Percentiles rank a stretch among this genome's conserved stretches.
Evolutionary conservation across 495 filamentous ascomycete genomes (phyloP).

Genomic region (Neohortaea acidophila): DNA sequence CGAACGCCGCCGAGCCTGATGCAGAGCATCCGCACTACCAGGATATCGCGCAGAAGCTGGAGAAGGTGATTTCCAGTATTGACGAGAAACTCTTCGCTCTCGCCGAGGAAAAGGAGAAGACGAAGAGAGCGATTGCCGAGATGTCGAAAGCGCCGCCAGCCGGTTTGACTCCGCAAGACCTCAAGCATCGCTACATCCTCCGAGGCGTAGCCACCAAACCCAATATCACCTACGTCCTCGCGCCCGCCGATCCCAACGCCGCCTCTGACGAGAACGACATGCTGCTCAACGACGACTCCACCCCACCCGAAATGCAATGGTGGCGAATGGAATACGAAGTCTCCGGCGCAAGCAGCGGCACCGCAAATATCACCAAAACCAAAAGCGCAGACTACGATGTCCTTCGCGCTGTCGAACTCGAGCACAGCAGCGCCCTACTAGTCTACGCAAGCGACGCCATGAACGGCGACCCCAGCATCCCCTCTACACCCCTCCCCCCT

Average conservation of each 20-base stretch:
- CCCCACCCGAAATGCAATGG: constrained; percentile 14
- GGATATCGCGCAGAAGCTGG: constrained; percentile 7
- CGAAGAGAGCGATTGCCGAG: constrained; percentile 6
- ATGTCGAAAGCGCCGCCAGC: constrained; percentile 9
- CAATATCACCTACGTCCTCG: constrained; percentile 18
- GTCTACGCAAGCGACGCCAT: constrained; percentile 15
- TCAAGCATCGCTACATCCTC: constrained; percentile 14
- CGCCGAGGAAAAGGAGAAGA: constrained; percentile 10
- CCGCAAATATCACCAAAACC: constrained; percentile 1
- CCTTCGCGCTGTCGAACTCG: constrained; percentile 17
- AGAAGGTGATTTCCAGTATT: constrained; percentile 11
- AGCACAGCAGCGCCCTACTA: constrained; percentile 10
- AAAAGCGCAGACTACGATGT: constrained; percentile 14
- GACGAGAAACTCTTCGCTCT: constrained; percentile 12
- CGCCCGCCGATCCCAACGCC: background rate
- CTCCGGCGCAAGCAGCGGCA: background rate
- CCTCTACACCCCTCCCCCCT: constrained; percentile 1
- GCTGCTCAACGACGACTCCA: constrained; percentile 4
- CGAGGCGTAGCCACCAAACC: constrained; percentile 18
- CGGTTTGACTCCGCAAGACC: background rate
- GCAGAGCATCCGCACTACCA: background rate
- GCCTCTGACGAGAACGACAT: constrained; percentile 3
- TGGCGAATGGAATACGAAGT: constrained; percentile 15
- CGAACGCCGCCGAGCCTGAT: background rate
- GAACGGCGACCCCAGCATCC: background rate